phyloP scores from a whole-genome alignment of 1,284 basidiomycete species.

The Boletellus deceptivus region DNA sequence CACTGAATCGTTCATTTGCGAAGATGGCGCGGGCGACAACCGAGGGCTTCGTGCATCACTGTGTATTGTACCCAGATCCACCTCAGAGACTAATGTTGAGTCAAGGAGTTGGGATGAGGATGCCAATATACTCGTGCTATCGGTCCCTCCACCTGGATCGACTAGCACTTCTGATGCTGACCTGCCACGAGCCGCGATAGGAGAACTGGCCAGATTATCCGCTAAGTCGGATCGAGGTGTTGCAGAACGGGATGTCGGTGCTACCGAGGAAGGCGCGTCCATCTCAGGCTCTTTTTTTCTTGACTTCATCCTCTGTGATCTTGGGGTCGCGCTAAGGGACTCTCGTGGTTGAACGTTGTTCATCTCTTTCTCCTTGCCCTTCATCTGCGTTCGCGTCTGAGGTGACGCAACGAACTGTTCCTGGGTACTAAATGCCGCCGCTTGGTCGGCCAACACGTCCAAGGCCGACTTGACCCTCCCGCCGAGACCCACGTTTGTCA shows the following conservation, averaged over 20 bases:
- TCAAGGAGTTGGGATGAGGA: constrained; percentile 7
- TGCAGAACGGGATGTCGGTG: constrained; percentile 11
- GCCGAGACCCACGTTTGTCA: constrained; percentile 1
- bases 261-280: constrained; percentile 3
- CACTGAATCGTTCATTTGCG: constrained; percentile 7
- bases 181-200: not conserved
- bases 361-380: constrained; percentile 22
- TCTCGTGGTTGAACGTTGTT: constrained; percentile 4
- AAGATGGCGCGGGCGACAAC: not conserved
- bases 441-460: constrained; percentile 72
- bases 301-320: constrained; percentile 9
- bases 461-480: constrained; percentile 49
- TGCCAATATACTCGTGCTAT: not conserved
- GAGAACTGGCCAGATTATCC: not conserved
- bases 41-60: not conserved
- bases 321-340: constrained; percentile 3
- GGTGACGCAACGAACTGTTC: constrained; percentile 12
- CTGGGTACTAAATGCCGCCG: constrained; percentile 42
- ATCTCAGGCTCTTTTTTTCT: constrained; percentile 7
- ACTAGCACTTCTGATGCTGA: constrained; percentile 9
- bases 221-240: constrained; percentile 22
- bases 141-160: constrained; percentile 24
- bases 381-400: constrained; percentile 5
- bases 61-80: not conserved
- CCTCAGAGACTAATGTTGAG: constrained; percentile 1